These are phyloP conservation scores for Ustilago esculenta DNA, from an alignment of 1,284 basidiomycete species.

Conservation along the genomic window DNA sequence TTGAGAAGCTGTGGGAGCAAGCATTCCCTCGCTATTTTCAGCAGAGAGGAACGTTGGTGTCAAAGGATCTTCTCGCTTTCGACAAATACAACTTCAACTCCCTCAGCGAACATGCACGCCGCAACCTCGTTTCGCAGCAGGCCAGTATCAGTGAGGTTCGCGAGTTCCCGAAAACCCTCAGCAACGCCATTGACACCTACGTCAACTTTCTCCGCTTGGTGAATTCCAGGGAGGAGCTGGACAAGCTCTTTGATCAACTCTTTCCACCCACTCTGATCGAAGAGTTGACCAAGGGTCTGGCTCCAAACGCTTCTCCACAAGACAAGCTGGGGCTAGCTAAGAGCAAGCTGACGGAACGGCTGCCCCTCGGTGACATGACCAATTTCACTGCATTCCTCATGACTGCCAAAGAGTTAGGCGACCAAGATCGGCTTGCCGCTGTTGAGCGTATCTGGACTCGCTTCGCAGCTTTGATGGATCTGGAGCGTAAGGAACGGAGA, in stretches of 20 bases:
- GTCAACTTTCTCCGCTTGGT: slow-evolving; percentile 4
- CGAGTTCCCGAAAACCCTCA: slow-evolving; percentile 21
- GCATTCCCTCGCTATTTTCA: slow-evolving; percentile 32
- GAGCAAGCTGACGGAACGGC: slow-evolving; percentile 18
- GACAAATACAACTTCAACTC: slow-evolving; percentile 13
- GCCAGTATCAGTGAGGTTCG: slow-evolving; percentile 26
- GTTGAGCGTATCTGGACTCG: slow-evolving; percentile 18
- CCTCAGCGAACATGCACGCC: slow-evolving; percentile 23
- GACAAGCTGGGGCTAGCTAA: slow-evolving; percentile 35
- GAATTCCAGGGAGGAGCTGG: slow-evolving; percentile 7
- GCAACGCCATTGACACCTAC: slow-evolving; percentile 23
- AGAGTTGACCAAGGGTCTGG: slow-evolving; percentile 8
- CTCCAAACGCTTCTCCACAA: slow-evolving; percentile 21
- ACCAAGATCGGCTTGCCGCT: slow-evolving; percentile 1
- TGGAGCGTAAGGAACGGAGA: slow-evolving; percentile 15
- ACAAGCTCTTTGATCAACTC: slow-evolving; percentile 23
- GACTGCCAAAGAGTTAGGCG: not conserved
- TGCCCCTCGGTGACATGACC: slow-evolving; percentile 23
- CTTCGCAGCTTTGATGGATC: slow-evolving; percentile 9
- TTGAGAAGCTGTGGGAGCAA: slow-evolving; percentile 40
- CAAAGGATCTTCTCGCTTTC: slow-evolving; percentile 2
- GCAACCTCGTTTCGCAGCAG: slow-evolving; percentile 40
- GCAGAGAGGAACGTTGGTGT: no score
- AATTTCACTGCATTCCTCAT: slow-evolving; percentile 12
- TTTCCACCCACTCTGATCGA: slow-evolving; percentile 26